These are phyloP conservation scores for Ustilago loliicola DNA, from an alignment of 1,284 basidiomycete genomes.

Conservation along the genomic window DNA sequence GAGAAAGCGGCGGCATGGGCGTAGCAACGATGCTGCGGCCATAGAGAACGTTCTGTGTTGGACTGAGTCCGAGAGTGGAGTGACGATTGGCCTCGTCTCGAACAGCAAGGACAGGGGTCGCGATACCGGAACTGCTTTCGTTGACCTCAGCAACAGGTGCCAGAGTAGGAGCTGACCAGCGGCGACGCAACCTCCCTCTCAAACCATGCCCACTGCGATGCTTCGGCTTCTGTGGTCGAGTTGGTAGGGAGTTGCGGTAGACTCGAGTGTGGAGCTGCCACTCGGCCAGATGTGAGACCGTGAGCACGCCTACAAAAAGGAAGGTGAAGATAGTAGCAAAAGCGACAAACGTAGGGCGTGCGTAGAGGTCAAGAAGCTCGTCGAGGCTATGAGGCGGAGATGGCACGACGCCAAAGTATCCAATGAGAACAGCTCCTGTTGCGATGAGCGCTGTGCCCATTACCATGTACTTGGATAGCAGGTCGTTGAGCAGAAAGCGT, in stretches of 20 bases:
- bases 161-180: conserved; percentile 63
- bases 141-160: conserved; percentile 68
- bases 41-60: conserved; percentile 23
- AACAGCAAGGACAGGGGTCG: conserved; percentile 57
- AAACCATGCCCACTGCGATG: conserved; percentile 16
- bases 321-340: conserved; percentile 77
- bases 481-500: conserved; percentile 84
- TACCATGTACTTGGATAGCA: conserved; percentile 86
- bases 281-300: conserved; percentile 65
- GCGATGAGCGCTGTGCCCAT: conserved; percentile 89
- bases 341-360: conserved; percentile 83
- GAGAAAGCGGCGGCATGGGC: conserved; percentile 14
- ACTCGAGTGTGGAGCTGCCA: conserved; percentile 63
- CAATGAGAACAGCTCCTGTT: conserved; percentile 88
- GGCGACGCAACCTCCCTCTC: conserved; percentile 31
- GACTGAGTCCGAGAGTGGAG: conserved; percentile 19
- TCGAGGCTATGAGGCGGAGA: conserved; percentile 90
- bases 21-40: conserved; percentile 40
- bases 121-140: conserved; percentile 67
- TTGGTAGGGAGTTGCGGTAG: conserved; percentile 27
- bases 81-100: conserved; percentile 47
- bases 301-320: conserved; percentile 75
- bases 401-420: conserved; percentile 91
- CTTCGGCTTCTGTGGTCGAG: conserved; percentile 28
- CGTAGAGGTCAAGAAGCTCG: conserved; percentile 84